These are phyloP conservation scores for Ustilago nuda DNA, from an alignment of 1,284 basidiomycete species.

Conservation along the genomic window DNA sequence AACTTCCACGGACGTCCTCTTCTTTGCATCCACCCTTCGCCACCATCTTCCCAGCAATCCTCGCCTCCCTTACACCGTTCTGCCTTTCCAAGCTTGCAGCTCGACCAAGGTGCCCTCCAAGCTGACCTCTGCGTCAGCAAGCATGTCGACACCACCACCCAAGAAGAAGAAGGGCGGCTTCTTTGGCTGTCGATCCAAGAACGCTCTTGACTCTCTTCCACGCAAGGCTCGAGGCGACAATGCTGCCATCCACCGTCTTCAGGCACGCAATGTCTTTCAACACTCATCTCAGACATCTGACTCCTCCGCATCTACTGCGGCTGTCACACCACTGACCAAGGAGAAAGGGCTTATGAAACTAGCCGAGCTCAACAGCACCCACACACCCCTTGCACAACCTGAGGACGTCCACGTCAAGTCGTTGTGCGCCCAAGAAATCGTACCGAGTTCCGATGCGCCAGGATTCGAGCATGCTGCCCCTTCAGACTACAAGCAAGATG, in stretches of 20 bases:
- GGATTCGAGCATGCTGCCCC: background rate
- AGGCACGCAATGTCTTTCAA: constrained; percentile 38
- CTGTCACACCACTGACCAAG: constrained; percentile 19
- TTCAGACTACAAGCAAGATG: background rate
- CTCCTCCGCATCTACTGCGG: constrained; percentile 16
- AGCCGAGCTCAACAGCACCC: constrained; percentile 20
- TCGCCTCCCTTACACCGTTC: background rate
- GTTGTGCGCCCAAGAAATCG: constrained; percentile 30
- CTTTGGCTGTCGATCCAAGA: constrained; percentile 50
- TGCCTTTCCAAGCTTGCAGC: background rate
- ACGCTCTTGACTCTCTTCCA: constrained; percentile 50
- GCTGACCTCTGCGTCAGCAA: constrained; percentile 20
- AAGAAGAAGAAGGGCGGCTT: constrained; percentile 44
- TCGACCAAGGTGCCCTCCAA: constrained; percentile 19
- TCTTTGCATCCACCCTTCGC: background rate
- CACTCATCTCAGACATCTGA: constrained; percentile 14
- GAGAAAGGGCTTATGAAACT: constrained; percentile 25
- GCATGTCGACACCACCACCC: constrained; percentile 27
- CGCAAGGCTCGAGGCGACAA: constrained; percentile 41
- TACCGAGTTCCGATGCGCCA: background rate
- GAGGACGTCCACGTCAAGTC: constrained; percentile 6
- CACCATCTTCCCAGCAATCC: background rate
- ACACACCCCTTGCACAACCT: background rate
- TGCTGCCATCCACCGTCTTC: constrained; percentile 45
- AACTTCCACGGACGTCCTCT: background rate